A percentile compares a stretch with the other conserved stretches of the same genome.
Conservation (phyloP, 495 filamentous ascomycete genomes). For the Delitschia confertaspora region DNA sequence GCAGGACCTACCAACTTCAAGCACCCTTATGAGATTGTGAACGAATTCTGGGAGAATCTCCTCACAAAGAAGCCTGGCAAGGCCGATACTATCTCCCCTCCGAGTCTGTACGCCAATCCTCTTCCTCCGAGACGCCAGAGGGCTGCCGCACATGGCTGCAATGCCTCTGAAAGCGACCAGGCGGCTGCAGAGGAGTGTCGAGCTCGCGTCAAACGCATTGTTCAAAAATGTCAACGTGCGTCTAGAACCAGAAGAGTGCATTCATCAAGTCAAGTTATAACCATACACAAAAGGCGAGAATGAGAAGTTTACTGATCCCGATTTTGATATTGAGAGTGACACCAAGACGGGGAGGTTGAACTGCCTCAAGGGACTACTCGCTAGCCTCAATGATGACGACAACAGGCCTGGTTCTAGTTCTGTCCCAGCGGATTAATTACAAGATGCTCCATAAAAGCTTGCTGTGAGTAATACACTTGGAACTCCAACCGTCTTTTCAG, state of each 20-base stretch:
- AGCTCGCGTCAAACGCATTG: constrained; percentile 69
- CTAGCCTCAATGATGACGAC: constrained; percentile 7
- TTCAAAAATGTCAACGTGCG: constrained; percentile 69
- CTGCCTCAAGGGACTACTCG: constrained; percentile 19
- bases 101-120: constrained; percentile 59
- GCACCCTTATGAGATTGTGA: constrained; percentile 55
- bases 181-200: constrained; percentile 64
- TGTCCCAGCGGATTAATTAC: constrained; percentile 2
- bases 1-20: no score
- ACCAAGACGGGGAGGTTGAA: constrained; percentile 2
- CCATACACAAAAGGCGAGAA: no score
- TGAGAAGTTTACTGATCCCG: constrained; percentile 78
- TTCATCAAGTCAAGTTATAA: no score
- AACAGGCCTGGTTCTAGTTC: not conserved
- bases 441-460: constrained; percentile 12
- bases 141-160: constrained; percentile 42
- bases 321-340: constrained; percentile 80
- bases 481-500: constrained; percentile 45
- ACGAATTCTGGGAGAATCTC: constrained; percentile 73
- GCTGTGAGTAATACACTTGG: constrained; percentile 9
- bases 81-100: constrained; percentile 62
- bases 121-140: constrained; percentile 42
- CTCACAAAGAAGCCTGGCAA: constrained; percentile 52
- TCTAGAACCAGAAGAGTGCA: no score
- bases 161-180: constrained; percentile 57